Evolutionary conservation across 106 monocot species (phyloP).

Genomic region (Platanthera guangdongensis): DNA sequence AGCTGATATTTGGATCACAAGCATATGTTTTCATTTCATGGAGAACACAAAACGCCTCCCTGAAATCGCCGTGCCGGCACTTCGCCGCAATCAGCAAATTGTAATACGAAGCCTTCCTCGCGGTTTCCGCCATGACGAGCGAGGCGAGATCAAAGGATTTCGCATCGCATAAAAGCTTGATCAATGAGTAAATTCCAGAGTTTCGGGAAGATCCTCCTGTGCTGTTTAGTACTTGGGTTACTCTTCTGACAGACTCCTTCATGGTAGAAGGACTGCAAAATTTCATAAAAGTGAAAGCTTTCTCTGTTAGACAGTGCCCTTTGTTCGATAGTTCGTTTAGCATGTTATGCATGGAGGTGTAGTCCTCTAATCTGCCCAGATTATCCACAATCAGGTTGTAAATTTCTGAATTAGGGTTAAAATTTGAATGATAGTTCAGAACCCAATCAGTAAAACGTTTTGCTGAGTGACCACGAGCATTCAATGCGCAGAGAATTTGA

Average conservation of each 20-base stretch:
- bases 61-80: slow-evolving; percentile 38
- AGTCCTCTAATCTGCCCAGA: slow-evolving; percentile 40
- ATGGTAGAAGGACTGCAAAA: neutral
- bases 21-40: slow-evolving; percentile 53
- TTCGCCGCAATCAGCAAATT: slow-evolving; percentile 62
- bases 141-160: slow-evolving; percentile 44
- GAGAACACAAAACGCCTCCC: slow-evolving; percentile 34
- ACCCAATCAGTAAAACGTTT: slow-evolving; percentile 60
- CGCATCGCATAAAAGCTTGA: slow-evolving; percentile 39
- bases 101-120: slow-evolving; percentile 36
- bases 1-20: slow-evolving; percentile 38
- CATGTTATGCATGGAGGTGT: slow-evolving; percentile 25
- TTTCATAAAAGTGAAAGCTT: slow-evolving; percentile 43
- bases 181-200: slow-evolving; percentile 58
- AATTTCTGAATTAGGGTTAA: slow-evolving; percentile 23
- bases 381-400: slow-evolving; percentile 61
- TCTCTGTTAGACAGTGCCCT: slow-evolving; percentile 42
- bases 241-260: slow-evolving; percentile 18
- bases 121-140: slow-evolving; percentile 44
- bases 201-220: slow-evolving; percentile 42
- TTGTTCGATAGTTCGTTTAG: slow-evolving; percentile 28
- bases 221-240: slow-evolving; percentile 19
- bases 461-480: slow-evolving; percentile 22
- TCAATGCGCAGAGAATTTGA: slow-evolving; percentile 30
- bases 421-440: slow-evolving; percentile 14